These are phyloP conservation scores for Cajanus cajan DNA, from an alignment of 306 rosid genomes.

Conservation along the genomic window DNA sequence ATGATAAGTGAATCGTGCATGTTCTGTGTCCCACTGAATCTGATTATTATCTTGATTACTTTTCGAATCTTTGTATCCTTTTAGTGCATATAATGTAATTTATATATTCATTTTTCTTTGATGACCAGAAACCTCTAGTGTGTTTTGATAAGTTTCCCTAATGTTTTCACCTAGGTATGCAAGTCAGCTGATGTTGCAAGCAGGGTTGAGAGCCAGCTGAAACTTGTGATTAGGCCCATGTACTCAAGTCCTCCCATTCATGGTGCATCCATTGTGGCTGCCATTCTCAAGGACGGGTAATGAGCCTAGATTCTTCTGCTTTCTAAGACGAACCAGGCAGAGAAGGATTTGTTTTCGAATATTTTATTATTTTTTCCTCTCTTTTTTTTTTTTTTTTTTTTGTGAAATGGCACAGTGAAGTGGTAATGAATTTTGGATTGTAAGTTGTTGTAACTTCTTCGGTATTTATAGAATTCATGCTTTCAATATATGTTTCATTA, in stretches of 20 bases:
- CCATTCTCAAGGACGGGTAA: conserved; percentile 90
- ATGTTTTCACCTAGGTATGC: conserved; percentile 57
- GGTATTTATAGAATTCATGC: neutral
- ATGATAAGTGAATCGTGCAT: neutral
- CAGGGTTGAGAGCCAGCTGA: conserved; percentile 93
- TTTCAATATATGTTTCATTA: conserved; percentile 20
- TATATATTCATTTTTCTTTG: neutral
- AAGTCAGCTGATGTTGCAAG: conserved; percentile 79
- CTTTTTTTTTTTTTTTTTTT: neutral
- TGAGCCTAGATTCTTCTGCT: neutral
- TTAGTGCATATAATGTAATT: neutral
- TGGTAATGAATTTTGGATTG: conserved; percentile 11
- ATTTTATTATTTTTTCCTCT: neutral
- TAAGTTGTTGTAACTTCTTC: neutral
- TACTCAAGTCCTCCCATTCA: conserved; percentile 97
- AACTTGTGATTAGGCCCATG: conserved; percentile 98
- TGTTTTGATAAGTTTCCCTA: conserved; percentile 1
- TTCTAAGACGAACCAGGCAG: neutral
- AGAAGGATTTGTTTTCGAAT: conserved; percentile 1
- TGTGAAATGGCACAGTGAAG: neutral
- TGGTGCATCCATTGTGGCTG: conserved; percentile 95
- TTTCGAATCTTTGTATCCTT: conserved; percentile 3
- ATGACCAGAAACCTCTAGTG: neutral
- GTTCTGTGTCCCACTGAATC: neutral
- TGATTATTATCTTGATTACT: neutral